Evolutionary conservation across 2,329 filamentous ascomycete genomes (phyloP), one percentile per base, ranked within the genome.

Genomic region (Aspergillus fumigatiaffinis): DNA sequence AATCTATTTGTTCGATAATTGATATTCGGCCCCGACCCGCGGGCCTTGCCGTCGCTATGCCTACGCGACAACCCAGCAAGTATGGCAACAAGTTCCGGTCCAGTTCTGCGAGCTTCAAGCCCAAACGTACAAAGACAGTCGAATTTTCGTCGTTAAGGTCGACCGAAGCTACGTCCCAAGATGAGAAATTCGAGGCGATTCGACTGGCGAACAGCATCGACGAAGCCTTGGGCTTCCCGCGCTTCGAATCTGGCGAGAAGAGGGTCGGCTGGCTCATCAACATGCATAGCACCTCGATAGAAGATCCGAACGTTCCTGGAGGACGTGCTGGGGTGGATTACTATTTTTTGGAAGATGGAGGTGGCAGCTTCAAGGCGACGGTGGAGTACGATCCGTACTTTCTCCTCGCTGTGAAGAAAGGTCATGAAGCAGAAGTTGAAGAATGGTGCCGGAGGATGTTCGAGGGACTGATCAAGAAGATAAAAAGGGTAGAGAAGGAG

Each of bases 341-440:
- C 76, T 99, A 97, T 79, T 99, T 99, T 76, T 88, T 99, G 58
- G 90, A 92, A 67, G 90, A 93, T 57, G 90, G 96, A 56, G 86
- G 91, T 14, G 85, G 87, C 51, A 93, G 89, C 4, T 99, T 99
- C 82, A 99, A 99, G 74, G 92, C 94, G 10, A 97, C 92, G 0
- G 79, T 99, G 63, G 91, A 96, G 77, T 97, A 96, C 73, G 92
- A 97, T 66, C 94, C 94, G 0, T 99, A 99, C 78, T 96, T 99
- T 67, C 77, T 99, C 59, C 86, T 99, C 53, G 93, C 92, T 0
- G 90, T 92, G 53, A 94, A 92, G 74, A 90, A 88, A 69, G 91
- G 92, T 7, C 87, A 87, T 67, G 95, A 99, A 77, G 84, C 86
- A 52, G 95, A 99, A 75, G 94, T 96, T 1, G 95, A 99, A 73